Base-by-base conservation (phyloP, 371 early-diverging fungal genomes). In the Fennellomyces sp. region DNA sequence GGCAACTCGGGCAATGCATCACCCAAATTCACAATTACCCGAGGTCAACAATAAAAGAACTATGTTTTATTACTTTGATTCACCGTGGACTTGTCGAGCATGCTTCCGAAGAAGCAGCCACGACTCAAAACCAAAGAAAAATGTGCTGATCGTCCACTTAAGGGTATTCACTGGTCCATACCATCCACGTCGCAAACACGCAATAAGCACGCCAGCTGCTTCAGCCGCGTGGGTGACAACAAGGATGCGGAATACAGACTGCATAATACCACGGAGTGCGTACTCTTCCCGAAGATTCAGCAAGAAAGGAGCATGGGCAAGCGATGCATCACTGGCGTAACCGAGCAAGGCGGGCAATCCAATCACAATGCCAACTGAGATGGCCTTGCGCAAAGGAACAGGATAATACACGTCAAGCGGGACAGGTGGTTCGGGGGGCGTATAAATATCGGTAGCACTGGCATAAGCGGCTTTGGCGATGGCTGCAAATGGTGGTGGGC, bases 1-100 rank as follows among this genome's bases (percentile, higher is more conserved):
- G 80, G 80, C 30, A 66, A 80, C 27, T 76, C 77, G 41, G 80
- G 80, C 33, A 80, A 80, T 29, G 73, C 75, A 21, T 80, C 80
- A n/a, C 66, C 67, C 5, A 38, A 62, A 55, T 80, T 80, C 38
- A 68, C 65, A 8, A 76, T 80, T 30, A 38, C 45, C 13, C 31
- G 41, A 21, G 45, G 17, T 38, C 12, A 35, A 53, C 49, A 48
- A 33, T 28, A n/a, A 28, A 27, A 45, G 21, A 10, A 23, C 0
- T 48, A 28, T 30, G 0, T 15, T 23, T 57, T 29, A 31, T 30
- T 8, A 10, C 6, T 19, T 15, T 29, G 17, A 45, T 27, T 38
- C 23, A 13, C 52, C 60, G 13, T 53, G 42, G 26, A 53, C 60
- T n/a, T 53, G 25, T 19, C 45, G 29, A 2, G 35, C 60, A 45